Conservation (phyloP, 2,329 filamentous ascomycete species). For the Alternaria solani region DNA sequence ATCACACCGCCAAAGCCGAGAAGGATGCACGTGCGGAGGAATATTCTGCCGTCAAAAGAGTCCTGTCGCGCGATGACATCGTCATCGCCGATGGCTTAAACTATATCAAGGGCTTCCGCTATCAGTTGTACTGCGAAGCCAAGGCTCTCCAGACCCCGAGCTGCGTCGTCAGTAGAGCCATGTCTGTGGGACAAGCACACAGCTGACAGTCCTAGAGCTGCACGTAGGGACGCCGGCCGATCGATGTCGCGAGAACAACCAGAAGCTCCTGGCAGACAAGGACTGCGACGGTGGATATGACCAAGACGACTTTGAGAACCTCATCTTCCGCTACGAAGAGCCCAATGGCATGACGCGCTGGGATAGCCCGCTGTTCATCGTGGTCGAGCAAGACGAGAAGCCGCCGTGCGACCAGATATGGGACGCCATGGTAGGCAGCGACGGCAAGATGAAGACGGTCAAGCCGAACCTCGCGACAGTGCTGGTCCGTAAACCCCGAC, state of each 20-base stretch:
- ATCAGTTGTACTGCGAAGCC: conserved; percentile 84
- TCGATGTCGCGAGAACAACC: conserved; percentile 68
- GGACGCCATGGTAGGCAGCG: conserved; percentile 70
- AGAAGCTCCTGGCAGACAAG: conserved; percentile 57
- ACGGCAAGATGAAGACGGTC: conserved; percentile 71
- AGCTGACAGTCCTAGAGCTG: conserved; percentile 56
- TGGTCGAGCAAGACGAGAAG: conserved; percentile 77
- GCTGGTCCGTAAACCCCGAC: conserved; percentile 50
- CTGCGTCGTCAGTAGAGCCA: conserved; percentile 67
- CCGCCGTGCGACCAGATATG: conserved; percentile 75
- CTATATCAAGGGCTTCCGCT: conserved; percentile 90
- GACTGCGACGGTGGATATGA: conserved; percentile 59
- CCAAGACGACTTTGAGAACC: conserved; percentile 75
- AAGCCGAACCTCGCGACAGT: conserved; percentile 80
- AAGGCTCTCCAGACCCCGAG: conserved; percentile 79
- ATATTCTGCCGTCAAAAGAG: conserved; percentile 80
- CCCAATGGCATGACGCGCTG: conserved; percentile 85
- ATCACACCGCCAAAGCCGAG: conserved; percentile 79
- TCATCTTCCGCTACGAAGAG: conserved; percentile 85
- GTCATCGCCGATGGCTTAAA: conserved; percentile 83
- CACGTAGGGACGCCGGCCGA: conserved; percentile 66
- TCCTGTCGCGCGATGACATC: conserved; percentile 74
- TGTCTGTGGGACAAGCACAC: neutral
- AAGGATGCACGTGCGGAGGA: conserved; percentile 82
- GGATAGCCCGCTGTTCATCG: conserved; percentile 83